These are phyloP conservation scores for Candida insectalens DNA, from an alignment of 805 yeast genomes.

Conservation along the genomic window DNA sequence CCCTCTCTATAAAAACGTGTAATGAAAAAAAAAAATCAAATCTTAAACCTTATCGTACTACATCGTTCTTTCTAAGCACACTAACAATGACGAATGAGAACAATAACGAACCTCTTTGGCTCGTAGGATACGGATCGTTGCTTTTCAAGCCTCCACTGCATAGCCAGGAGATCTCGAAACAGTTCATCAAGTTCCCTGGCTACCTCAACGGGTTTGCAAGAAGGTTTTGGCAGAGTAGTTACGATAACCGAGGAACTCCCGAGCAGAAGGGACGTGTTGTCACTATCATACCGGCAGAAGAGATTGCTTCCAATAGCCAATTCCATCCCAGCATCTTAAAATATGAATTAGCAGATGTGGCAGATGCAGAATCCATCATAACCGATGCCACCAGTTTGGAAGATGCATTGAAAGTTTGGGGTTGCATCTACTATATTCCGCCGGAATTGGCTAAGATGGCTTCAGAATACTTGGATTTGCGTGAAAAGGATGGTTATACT, in stretches of 20 bases:
- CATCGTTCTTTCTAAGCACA: too few species aligned
- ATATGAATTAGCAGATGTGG: constrained; percentile 16
- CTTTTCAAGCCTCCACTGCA: constrained; percentile 82
- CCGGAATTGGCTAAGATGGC: constrained; percentile 54
- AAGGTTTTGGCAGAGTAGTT: constrained; percentile 85
- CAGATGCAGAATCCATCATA: constrained; percentile 9
- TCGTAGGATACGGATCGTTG: constrained; percentile 84
- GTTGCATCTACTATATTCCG: constrained; percentile 76
- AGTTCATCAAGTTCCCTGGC: constrained; percentile 43
- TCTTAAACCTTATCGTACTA: too few species aligned
- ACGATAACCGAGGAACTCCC: constrained; percentile 86
- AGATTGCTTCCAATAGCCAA: constrained; percentile 30
- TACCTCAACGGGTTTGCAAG: constrained; percentile 67
- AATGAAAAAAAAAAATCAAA: too few species aligned
- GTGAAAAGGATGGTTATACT: constrained; percentile 88
- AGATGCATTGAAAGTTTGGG: constrained; percentile 53
- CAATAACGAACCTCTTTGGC: constrained; percentile 44
- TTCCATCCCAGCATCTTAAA: constrained; percentile 33
- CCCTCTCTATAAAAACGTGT: too few species aligned
- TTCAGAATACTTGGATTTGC: constrained; percentile 56
- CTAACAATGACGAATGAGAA: too few species aligned
- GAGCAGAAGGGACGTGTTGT: constrained; percentile 85
- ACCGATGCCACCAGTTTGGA: constrained; percentile 17
- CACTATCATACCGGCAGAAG: constrained; percentile 58
- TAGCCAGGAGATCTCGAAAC: constrained; percentile 30